A percentile compares a stretch with the other conserved stretches of the same genome.
Conservation (phyloP, 164 flowering plant genomes). For the Liquidambar formosana region DNA sequence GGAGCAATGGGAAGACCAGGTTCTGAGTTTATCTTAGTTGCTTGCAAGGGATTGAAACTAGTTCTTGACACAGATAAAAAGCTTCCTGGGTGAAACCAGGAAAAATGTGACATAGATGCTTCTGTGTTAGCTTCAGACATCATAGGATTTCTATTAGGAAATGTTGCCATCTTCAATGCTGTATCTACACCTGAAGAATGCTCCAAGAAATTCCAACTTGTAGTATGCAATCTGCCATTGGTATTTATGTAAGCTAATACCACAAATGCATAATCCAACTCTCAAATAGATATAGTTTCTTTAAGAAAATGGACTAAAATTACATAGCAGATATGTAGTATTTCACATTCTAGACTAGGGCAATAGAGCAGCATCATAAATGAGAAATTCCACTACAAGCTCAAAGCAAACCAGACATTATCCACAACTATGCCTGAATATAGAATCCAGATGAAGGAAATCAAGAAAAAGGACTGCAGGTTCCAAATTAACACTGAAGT, state of each 20-base stretch:
- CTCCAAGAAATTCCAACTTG: neutral
- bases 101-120: slow-evolving; percentile 25
- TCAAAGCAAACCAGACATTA: no score
- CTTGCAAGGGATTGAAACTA: slow-evolving; percentile 20
- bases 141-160: slow-evolving; percentile 24
- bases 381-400: no score
- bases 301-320: neutral
- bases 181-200: neutral
- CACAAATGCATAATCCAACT: neutral
- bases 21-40: slow-evolving; percentile 28
- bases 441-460: neutral
- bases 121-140: slow-evolving; percentile 30
- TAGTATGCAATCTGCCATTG: neutral
- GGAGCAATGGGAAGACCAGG: slow-evolving; percentile 27
- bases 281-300: neutral
- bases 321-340: neutral
- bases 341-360: slow-evolving; percentile 24
- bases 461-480: neutral
- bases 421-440: no score
- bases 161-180: slow-evolving; percentile 24
- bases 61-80: slow-evolving; percentile 22
- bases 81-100: slow-evolving; percentile 35
- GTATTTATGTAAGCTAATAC: neutral
- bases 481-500: neutral
- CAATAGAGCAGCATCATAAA: neutral